Evolutionary conservation across 164 flowering plant genomes (phyloP).

Genomic region (Euptelea pleiosperma): DNA sequence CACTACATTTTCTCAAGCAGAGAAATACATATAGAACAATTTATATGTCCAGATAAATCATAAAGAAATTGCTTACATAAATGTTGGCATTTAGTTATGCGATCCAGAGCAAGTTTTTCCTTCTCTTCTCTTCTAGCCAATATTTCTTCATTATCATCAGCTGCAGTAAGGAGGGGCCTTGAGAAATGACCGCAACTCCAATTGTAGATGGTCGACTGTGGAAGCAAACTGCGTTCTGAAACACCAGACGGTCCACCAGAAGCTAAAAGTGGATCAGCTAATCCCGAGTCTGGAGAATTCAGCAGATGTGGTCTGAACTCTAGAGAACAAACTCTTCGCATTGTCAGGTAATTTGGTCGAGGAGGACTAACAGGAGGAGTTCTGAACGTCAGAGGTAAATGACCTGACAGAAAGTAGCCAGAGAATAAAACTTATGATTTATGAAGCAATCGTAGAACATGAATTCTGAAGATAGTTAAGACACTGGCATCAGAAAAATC

Average conservation of each 20-base stretch:
- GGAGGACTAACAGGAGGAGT: slow-evolving; percentile 99
- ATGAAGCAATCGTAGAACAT: too few relatives aligned
- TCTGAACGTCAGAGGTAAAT: slow-evolving; percentile 79
- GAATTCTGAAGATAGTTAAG: too few relatives aligned
- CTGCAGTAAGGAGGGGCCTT: slow-evolving; percentile 72
- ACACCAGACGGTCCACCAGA: slow-evolving; percentile 51
- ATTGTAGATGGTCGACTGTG: slow-evolving; percentile 84
- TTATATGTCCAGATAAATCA: not conserved
- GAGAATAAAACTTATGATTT: not conserved
- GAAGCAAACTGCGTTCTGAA: slow-evolving; percentile 88
- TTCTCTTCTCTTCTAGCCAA: slow-evolving; percentile 65
- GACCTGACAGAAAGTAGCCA: slow-evolving; percentile 43
- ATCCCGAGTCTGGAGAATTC: slow-evolving; percentile 81
- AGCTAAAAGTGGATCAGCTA: slow-evolving; percentile 86
- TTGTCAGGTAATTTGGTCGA: slow-evolving; percentile 56
- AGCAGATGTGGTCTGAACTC: slow-evolving; percentile 85
- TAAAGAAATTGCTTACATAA: slow-evolving; percentile 46
- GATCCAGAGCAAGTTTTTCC: slow-evolving; percentile 74
- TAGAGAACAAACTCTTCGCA: slow-evolving; percentile 85
- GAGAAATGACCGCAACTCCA: slow-evolving; percentile 99
- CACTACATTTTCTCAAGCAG: not conserved
- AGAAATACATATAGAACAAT: not conserved
- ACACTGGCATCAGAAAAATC: too few relatives aligned
- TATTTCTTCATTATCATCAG: slow-evolving; percentile 81
- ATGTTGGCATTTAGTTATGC: slow-evolving; percentile 83